Percentiles rank a stretch among this genome's conserved stretches.
Conservation (phyloP, 176 grass and related monocot genomes). For the Oryza punctata region DNA sequence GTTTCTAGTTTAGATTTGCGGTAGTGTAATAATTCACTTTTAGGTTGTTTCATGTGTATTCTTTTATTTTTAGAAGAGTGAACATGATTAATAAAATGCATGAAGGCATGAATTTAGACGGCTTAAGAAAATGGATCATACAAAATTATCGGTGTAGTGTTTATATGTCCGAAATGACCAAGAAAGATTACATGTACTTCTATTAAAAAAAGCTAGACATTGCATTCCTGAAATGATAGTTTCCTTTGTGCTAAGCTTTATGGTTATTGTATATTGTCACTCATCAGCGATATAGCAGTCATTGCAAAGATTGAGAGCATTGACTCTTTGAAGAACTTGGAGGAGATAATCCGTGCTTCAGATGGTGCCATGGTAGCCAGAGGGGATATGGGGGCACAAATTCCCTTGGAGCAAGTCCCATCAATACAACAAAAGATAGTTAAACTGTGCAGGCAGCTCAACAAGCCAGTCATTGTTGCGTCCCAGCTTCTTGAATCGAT, state of each 20-base stretch:
- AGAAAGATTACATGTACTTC: background rate
- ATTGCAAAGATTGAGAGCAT: constrained; percentile 97
- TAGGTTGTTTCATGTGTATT: background rate
- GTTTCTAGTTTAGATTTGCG: background rate
- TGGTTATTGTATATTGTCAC: constrained; percentile 48
- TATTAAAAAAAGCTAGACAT: background rate
- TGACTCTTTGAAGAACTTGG: constrained; percentile 82
- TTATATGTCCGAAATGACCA: background rate
- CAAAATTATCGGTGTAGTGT: background rate
- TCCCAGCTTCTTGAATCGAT: constrained; percentile 97
- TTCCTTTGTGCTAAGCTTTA: constrained; percentile 22
- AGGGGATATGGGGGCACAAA: constrained; percentile 95
- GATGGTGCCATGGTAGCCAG: constrained; percentile 94
- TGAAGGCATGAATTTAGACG: background rate
- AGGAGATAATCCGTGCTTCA: constrained; percentile 81
- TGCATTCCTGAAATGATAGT: constrained; percentile 24
- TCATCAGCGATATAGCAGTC: constrained; percentile 83
- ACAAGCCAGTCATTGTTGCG: constrained; percentile 96
- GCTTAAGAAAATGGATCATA: background rate
- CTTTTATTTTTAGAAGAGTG: constrained; percentile 13
- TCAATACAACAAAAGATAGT: constrained; percentile 91
- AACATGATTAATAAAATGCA: constrained; percentile 2
- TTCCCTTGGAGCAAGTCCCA: constrained; percentile 93
- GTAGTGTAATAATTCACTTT: background rate
- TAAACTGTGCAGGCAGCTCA: constrained; percentile 84